Conservation (phyloP, 2,329 filamentous ascomycete species). For the Beauveria asiatica region DNA sequence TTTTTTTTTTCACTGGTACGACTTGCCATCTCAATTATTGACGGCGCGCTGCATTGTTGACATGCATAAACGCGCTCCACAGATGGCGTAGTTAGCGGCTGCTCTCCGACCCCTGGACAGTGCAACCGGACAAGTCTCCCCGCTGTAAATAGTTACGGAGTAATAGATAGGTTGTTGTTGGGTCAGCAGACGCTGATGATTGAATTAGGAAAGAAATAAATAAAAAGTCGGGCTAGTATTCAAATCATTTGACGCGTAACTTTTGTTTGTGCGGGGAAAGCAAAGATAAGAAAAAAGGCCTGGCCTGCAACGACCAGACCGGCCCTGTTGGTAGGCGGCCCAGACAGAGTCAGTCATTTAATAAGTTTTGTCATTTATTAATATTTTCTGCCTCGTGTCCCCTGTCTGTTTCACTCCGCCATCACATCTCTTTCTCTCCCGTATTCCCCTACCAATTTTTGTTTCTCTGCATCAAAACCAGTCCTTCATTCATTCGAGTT, state of each 20-base stretch:
- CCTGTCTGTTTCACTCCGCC: conserved; percentile 4
- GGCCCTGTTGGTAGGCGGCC: neutral
- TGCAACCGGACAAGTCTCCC: neutral
- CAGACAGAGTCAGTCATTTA: neutral
- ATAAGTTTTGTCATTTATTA: neutral
- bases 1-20: too few relatives aligned
- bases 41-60: conserved; percentile 8
- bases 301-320: neutral
- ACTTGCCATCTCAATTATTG: too few relatives aligned
- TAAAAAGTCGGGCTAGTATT: neutral
- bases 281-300: neutral
- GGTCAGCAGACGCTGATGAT: neutral
- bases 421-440: neutral
- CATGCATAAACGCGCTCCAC: conserved; percentile 9
- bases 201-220: conserved; percentile 6
- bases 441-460: neutral
- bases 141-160: too few relatives aligned
- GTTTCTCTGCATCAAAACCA: neutral
- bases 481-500: too few relatives aligned
- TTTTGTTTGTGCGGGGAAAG: neutral
- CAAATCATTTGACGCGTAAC: neutral
- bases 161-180: neutral
- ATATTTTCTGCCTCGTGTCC: neutral
- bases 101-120: neutral
- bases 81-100: neutral